These are phyloP conservation scores for Candida sanyiensis DNA, from an alignment of 805 yeast genomes.

Conservation along the genomic window DNA sequence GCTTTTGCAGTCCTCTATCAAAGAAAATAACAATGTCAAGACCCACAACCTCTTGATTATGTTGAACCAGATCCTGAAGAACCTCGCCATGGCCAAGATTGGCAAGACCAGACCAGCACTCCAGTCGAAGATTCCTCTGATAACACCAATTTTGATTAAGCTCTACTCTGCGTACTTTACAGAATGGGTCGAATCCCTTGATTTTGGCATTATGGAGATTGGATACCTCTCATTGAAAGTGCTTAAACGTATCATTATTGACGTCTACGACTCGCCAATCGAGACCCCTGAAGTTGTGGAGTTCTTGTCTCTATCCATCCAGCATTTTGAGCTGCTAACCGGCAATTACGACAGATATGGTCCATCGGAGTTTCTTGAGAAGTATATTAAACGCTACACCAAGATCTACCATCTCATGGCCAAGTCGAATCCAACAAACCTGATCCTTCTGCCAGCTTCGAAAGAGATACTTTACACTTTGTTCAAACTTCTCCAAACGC, in stretches of 20 bases:
- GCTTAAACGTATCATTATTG: constrained; percentile 64
- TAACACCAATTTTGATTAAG: constrained; percentile 54
- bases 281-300: constrained; percentile 51
- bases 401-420: constrained; percentile 64
- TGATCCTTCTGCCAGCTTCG: constrained; percentile 62
- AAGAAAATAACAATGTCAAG: constrained; percentile 42
- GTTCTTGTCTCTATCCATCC: constrained; percentile 50
- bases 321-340: constrained; percentile 55
- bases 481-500: constrained; percentile 52
- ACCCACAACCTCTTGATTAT: constrained; percentile 60
- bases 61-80: constrained; percentile 73
- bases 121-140: constrained; percentile 61
- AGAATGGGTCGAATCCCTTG: constrained; percentile 50
- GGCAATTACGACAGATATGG: constrained; percentile 44
- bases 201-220: constrained; percentile 55
- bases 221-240: constrained; percentile 76
- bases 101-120: constrained; percentile 78
- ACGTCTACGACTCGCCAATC: constrained; percentile 70
- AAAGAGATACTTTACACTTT: constrained; percentile 56
- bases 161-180: constrained; percentile 56
- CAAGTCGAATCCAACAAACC: constrained; percentile 58
- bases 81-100: constrained; percentile 67
- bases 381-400: constrained; percentile 67
- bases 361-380: constrained; percentile 44
- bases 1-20: constrained; percentile 39